Conservation (phyloP, 371 early-diverging fungal genomes). For the Mortierella sp. region DNA sequence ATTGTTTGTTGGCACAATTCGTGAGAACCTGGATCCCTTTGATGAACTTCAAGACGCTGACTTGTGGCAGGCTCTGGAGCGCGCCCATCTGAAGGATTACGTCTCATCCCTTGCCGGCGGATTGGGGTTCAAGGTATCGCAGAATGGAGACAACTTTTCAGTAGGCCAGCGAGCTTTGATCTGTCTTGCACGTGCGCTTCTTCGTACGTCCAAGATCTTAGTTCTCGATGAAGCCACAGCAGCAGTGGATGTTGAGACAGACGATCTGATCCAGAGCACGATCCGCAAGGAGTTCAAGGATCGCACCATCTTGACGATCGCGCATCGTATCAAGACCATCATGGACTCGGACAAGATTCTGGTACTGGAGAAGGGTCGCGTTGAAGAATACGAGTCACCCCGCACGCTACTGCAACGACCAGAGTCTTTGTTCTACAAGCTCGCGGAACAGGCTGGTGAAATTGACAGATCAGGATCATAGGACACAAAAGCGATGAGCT, state of each 20-base stretch:
- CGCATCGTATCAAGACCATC: conserved; percentile 77
- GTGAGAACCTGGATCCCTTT: conserved; percentile 76
- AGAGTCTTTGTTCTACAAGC: conserved; percentile 75
- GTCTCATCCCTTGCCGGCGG: conserved; percentile 50
- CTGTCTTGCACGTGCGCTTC: conserved; percentile 72
- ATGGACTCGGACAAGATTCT: conserved; percentile 57
- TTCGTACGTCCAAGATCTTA: conserved; percentile 83
- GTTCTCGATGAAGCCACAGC: conserved; percentile 97
- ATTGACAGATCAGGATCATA: conserved; percentile 5
- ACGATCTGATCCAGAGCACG: conserved; percentile 88
- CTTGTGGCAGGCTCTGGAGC: conserved; percentile 72
- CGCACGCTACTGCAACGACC: conserved; percentile 57
- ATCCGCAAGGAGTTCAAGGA: conserved; percentile 79
- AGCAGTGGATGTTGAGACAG: conserved; percentile 91
- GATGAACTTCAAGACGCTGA: conserved; percentile 63
- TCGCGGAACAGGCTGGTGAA: conserved; percentile 80
- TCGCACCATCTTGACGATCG: conserved; percentile 74
- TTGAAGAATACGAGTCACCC: conserved; percentile 60
- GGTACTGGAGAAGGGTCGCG: conserved; percentile 58
- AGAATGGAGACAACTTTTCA: conserved; percentile 72
- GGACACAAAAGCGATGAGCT: background rate
- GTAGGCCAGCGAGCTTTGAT: conserved; percentile 79
- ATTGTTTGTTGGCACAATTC: conserved; percentile 69
- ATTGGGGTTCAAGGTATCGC: conserved; percentile 56
- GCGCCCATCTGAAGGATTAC: conserved; percentile 56